Evolutionary conservation across 208 protist genomes (phyloP).

Genomic region (Trypanosoma conorhini): DNA sequence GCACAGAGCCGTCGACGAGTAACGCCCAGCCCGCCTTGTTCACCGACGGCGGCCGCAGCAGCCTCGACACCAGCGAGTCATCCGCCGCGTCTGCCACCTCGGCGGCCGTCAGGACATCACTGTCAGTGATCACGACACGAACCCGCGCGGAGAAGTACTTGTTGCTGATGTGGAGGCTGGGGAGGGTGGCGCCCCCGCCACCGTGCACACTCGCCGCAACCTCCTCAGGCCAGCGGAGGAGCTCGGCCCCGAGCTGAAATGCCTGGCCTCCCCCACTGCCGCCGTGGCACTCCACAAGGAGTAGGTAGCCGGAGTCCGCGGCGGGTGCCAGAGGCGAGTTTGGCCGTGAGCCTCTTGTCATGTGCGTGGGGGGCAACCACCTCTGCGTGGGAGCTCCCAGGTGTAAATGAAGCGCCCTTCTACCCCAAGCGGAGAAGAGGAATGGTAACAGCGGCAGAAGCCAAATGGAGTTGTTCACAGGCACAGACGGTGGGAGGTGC

Average conservation of each 20-base stretch:
- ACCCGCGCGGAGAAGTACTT: slow-evolving; percentile 33
- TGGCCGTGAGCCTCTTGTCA: background rate
- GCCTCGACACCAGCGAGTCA: background rate
- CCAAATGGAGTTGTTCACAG: no score
- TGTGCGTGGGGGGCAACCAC: background rate
- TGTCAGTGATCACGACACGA: slow-evolving; percentile 1
- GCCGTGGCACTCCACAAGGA: slow-evolving; percentile 16
- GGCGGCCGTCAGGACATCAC: background rate
- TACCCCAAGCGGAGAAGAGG: background rate
- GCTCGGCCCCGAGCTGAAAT: slow-evolving; percentile 26
- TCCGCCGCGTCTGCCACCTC: background rate
- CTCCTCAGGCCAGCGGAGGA: slow-evolving; percentile 29
- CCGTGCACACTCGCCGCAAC: slow-evolving; percentile 7
- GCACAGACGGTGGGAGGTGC: no score
- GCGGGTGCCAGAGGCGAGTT: background rate
- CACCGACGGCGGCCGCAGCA: slow-evolving; percentile 11
- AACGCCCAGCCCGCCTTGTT: slow-evolving; percentile 41
- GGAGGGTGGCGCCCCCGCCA: background rate
- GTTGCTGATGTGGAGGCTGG: slow-evolving; percentile 19
- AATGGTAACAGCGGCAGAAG: background rate
- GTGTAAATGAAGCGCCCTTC: background rate
- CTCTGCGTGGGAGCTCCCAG: background rate
- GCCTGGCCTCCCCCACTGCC: slow-evolving; percentile 1
- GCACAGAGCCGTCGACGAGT: slow-evolving; percentile 30
- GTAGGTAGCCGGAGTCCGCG: slow-evolving; percentile 2